These are phyloP conservation scores for Heliamphora exappendiculata DNA, from an alignment of 148 eudicot species.

Conservation along the genomic window DNA sequence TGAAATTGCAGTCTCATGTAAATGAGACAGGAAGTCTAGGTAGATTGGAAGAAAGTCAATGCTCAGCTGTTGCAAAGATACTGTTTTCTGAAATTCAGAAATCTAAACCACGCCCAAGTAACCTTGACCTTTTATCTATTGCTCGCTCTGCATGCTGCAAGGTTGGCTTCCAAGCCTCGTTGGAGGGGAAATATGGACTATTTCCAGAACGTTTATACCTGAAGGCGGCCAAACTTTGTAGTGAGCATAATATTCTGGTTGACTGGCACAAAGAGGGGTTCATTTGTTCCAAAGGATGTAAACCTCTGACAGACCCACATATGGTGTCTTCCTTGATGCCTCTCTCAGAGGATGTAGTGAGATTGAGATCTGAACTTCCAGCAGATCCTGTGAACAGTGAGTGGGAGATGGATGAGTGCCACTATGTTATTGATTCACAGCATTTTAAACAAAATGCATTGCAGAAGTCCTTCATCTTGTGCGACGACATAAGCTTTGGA, in stretches of 20 bases:
- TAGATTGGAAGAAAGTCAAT: constrained; percentile 64
- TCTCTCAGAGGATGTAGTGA: constrained; percentile 20
- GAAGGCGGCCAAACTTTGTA: constrained; percentile 89
- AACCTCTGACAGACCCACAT: constrained; percentile 24
- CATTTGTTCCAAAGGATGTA: constrained; percentile 70
- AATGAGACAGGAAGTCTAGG: constrained; percentile 49
- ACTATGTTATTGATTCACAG: constrained; percentile 57
- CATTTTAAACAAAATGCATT: constrained; percentile 45
- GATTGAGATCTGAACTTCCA: constrained; percentile 15
- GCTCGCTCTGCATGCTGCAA: constrained; percentile 80
- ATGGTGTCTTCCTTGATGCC: constrained; percentile 26
- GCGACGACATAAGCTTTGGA: constrained; percentile 90
- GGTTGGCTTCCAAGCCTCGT: constrained; percentile 45
- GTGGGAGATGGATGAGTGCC: constrained; percentile 91
- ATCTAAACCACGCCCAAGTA: constrained; percentile 74
- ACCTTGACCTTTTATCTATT: constrained; percentile 56
- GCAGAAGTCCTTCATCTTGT: constrained; percentile 55
- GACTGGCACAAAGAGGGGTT: constrained; percentile 82
- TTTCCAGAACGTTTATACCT: constrained; percentile 77
- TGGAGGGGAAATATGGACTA: constrained; percentile 73
- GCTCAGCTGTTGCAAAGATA: constrained; percentile 68
- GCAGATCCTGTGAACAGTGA: constrained; percentile 27
- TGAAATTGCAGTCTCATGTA: constrained; percentile 32
- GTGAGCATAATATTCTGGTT: constrained; percentile 62
- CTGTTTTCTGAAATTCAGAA: constrained; percentile 61